Conservation (phyloP, 495 filamentous ascomycete species). For the Niebla homalea region DNA sequence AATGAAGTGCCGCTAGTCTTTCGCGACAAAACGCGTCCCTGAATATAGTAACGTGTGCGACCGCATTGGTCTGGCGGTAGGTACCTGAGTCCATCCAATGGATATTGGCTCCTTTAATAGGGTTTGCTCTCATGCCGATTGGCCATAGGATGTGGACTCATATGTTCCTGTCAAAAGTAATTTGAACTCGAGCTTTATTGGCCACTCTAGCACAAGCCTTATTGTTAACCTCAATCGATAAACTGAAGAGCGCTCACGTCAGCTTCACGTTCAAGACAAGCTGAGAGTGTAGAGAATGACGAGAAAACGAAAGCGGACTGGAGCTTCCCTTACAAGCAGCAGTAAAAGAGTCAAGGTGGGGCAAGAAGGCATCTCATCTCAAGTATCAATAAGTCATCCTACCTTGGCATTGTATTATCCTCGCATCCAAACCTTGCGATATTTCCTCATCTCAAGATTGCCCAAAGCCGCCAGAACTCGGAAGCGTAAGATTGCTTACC, state of each 20-base stretch:
- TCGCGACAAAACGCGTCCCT: too few species aligned
- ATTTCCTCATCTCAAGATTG: conserved; percentile 50
- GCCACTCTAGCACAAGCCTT: too few species aligned
- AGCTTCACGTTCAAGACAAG: too few species aligned
- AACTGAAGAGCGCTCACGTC: too few species aligned
- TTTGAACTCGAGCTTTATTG: too few species aligned
- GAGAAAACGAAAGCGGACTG: conserved; percentile 6
- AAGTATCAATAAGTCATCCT: conserved; percentile 31
- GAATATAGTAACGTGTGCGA: too few species aligned
- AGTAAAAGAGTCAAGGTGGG: neutral
- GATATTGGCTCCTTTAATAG: too few species aligned
- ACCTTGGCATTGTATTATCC: conserved; percentile 66
- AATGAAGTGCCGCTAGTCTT: too few species aligned
- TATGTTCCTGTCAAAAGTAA: neutral
- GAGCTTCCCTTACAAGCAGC: neutral
- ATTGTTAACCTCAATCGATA: too few species aligned
- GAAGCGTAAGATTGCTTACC: neutral
- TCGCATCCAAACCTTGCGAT: conserved; percentile 51
- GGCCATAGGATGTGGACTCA: neutral
- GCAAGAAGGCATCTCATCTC: neutral
- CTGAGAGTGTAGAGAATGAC: neutral
- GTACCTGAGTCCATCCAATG: too few species aligned
- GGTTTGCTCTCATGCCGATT: too few species aligned
- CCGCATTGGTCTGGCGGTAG: too few species aligned
- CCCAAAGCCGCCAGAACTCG: conserved; percentile 16